Conservation (phyloP, 2,329 filamentous ascomycete genomes). For the Beauveria pseudobassiana region DNA sequence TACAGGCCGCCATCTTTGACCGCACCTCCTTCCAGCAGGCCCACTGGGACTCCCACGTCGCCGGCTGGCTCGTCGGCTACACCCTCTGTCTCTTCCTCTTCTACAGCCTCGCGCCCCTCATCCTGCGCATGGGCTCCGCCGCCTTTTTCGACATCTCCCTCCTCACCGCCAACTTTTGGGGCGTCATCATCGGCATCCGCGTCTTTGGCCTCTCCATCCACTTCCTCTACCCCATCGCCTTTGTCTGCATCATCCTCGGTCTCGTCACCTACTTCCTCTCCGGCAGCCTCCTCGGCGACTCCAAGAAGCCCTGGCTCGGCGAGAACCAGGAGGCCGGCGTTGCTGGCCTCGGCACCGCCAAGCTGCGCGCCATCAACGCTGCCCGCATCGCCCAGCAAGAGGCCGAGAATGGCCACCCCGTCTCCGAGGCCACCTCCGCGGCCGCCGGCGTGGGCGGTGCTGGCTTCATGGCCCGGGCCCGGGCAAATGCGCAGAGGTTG, state of each 20-base stretch:
- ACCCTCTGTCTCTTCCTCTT: constrained; percentile 77
- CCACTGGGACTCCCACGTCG: constrained; percentile 59
- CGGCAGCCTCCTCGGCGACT: constrained; percentile 75
- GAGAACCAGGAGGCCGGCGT: constrained; percentile 76
- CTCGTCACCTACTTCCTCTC: constrained; percentile 82
- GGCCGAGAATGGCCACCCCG: constrained; percentile 19
- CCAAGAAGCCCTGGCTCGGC: constrained; percentile 92
- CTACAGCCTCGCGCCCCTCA: constrained; percentile 77
- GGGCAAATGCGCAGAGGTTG: not conserved
- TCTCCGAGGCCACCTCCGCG: not conserved
- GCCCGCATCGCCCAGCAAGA: constrained; percentile 36
- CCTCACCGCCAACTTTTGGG: constrained; percentile 95
- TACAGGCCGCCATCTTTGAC: constrained; percentile 88
- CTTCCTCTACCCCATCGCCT: constrained; percentile 92
- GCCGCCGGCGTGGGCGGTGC: not conserved
- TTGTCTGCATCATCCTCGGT: constrained; percentile 83
- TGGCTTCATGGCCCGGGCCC: not conserved
- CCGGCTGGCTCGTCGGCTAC: constrained; percentile 82
- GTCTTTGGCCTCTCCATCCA: constrained; percentile 77
- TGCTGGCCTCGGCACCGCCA: constrained; percentile 77
- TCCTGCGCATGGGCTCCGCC: constrained; percentile 83
- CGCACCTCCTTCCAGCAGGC: constrained; percentile 60
- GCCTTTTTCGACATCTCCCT: constrained; percentile 96
- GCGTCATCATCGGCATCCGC: constrained; percentile 80
- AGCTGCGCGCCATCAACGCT: constrained; percentile 60